Base-by-base conservation (phyloP, 2,329 filamentous ascomycete genomes). In the Pleomassaria siparia region DNA sequence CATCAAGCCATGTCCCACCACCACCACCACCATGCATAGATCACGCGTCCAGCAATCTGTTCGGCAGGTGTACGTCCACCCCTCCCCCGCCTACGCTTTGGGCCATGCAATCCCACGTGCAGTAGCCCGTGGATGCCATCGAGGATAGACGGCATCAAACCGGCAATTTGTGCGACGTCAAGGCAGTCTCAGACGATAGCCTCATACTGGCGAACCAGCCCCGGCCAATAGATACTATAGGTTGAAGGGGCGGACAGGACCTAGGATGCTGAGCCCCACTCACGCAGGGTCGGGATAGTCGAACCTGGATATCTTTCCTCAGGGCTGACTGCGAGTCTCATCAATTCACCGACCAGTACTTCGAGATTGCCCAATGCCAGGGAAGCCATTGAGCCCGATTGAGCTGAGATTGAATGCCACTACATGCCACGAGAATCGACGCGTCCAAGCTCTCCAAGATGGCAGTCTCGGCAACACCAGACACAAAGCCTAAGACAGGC, bases 401-500 rank as follows among this genome's bases (percentile, higher is more conserved):
- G 43, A 46, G 18, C n/a, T 18, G 46, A 26, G 22, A 40, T 22
- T 45, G 29, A 24, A 59, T 59, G 56, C 53, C 56, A 43, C 54
- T 63, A 25, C 55, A 57, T 33, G 56, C 55, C 42, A n/a, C n/a
- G n/a, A 57, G 43, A 35, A 52, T 60, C 37, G 43, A 60, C 55
- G 39, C 49, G 3, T 36, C 41, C 6, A 51, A 51, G 36, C 43
- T 56, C n/a, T 42, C 45, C n/a, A 59, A 49, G 2, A 66, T 67
- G 64, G 48, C 55, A 10, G 46, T 49, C n/a, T 21, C 49, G 36
- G 18, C 32, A 18, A 46, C 40, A 1, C 51, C 58, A 40, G 50
- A 45, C 24, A 21, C 49, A 49, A 61, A 56, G 44, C 56, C 61
- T 36, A 49, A 58, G 51, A 79, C 78, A 1, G 78, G 77, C 12